Conservation (phyloP, 2,329 filamentous ascomycete genomes). For the Ophiostoma perfectum region DNA sequence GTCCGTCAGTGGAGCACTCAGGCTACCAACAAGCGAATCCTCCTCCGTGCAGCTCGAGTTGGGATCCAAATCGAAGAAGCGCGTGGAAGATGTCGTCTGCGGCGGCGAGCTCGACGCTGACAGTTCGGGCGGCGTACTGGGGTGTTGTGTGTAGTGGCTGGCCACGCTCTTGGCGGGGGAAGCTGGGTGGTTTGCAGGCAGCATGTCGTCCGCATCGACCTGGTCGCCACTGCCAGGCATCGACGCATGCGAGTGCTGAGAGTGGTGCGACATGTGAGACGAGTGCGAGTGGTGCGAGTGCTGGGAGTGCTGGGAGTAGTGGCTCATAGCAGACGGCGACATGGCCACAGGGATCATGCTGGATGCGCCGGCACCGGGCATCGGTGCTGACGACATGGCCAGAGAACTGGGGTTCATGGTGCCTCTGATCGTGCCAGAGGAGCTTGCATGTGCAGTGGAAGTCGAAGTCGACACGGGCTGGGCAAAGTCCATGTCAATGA, state of each 20-base stretch:
- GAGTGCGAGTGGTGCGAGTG: conserved; percentile 30
- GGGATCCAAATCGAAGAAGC: conserved; percentile 45
- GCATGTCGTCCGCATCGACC: conserved; percentile 23
- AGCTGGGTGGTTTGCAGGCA: conserved; percentile 30
- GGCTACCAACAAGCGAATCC: conserved; percentile 25
- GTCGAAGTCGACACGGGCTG: conserved; percentile 20
- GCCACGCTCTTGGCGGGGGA: conserved; percentile 48
- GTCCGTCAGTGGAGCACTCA: conserved; percentile 34
- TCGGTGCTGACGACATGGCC: conserved; percentile 38
- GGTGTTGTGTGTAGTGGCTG: conserved; percentile 45
- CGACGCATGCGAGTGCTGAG: background rate
- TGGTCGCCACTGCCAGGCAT: conserved; percentile 14
- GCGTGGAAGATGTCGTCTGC: conserved; percentile 32
- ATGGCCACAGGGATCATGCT: conserved; percentile 29
- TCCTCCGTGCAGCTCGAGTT: conserved; percentile 34
- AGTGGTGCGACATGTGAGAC: background rate
- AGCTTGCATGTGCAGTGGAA: conserved; percentile 21
- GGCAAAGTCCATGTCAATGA: conserved; percentile 18
- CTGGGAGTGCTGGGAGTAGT: conserved; percentile 46
- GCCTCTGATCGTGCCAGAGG: conserved; percentile 21
- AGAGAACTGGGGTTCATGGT: conserved; percentile 38
- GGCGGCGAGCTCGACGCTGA: conserved; percentile 57
- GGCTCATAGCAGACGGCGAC: conserved; percentile 42
- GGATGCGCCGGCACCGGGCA: conserved; percentile 31
- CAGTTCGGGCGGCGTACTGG: conserved; percentile 51